A percentile compares a stretch with the other conserved stretches of the same genome.
These are phyloP conservation scores for Xanthoconium separans DNA, from an alignment of 1,284 basidiomycete genomes.

Conservation along the genomic window DNA sequence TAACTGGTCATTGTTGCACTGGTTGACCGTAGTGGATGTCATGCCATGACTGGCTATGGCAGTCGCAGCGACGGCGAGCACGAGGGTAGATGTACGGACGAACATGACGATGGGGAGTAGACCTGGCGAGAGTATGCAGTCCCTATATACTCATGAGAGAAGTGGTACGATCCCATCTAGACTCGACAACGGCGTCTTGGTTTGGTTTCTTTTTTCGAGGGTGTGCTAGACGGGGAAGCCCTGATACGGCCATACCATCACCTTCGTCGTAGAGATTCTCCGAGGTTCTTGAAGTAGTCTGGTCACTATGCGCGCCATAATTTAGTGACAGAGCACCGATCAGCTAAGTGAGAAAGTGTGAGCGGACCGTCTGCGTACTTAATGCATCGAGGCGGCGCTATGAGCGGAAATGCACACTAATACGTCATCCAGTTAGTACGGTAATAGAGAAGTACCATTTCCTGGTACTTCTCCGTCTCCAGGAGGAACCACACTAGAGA, in stretches of 20 bases:
- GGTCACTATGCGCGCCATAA: background rate
- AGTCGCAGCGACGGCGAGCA: slow-evolving; percentile 15
- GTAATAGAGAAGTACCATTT: slow-evolving; percentile 14
- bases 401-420: slow-evolving; percentile 10
- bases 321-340: slow-evolving; percentile 2
- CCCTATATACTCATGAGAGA: slow-evolving; percentile 16
- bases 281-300: background rate
- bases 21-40: background rate
- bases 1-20: slow-evolving; percentile 11
- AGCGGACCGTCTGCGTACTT: background rate
- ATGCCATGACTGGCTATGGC: slow-evolving; percentile 7
- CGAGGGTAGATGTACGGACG: slow-evolving; percentile 8
- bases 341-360: slow-evolving; percentile 6
- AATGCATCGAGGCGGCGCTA: slow-evolving; percentile 1
- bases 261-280: background rate
- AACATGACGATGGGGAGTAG: slow-evolving; percentile 13
- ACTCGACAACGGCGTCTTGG: slow-evolving; percentile 19
- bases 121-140: background rate
- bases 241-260: slow-evolving; percentile 17
- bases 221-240: slow-evolving; percentile 7
- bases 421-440: slow-evolving; percentile 21
- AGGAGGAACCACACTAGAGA: slow-evolving; percentile 8
- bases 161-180: slow-evolving; percentile 8
- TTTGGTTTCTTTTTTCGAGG: slow-evolving; percentile 13
- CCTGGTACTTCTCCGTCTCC: slow-evolving; percentile 4